A percentile compares a stretch with the other conserved stretches of the same genome.
Conservation (phyloP, 2,329 filamentous ascomycete genomes). For the Ascochyta rabiei region DNA sequence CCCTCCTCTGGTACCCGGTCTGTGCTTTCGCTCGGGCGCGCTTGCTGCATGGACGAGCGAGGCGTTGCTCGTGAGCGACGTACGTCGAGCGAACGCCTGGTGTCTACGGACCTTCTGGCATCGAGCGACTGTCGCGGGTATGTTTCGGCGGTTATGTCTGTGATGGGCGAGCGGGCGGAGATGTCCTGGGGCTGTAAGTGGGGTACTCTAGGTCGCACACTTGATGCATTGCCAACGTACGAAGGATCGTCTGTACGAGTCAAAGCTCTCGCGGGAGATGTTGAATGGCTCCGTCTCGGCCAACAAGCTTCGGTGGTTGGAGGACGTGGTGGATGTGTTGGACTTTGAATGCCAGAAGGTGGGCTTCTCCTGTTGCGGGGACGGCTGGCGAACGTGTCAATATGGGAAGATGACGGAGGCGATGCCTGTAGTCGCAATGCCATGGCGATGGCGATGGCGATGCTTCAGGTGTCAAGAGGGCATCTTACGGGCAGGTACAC, state of each 20-base stretch:
- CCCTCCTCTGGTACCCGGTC: slow-evolving; percentile 72
- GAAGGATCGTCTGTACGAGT: slow-evolving; percentile 94
- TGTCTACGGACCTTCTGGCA: slow-evolving; percentile 81
- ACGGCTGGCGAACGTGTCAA: slow-evolving; percentile 57
- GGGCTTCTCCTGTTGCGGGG: slow-evolving; percentile 87
- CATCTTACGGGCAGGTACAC: slow-evolving; percentile 84
- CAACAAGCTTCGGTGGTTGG: slow-evolving; percentile 67
- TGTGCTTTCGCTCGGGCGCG: slow-evolving; percentile 64
- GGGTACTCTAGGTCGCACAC: slow-evolving; percentile 1
- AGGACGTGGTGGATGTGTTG: slow-evolving; percentile 57
- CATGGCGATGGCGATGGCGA: not conserved
- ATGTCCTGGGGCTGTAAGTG: slow-evolving; percentile 71
- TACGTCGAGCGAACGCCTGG: slow-evolving; percentile 62
- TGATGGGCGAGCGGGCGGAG: slow-evolving; percentile 80
- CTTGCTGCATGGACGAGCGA: slow-evolving; percentile 64
- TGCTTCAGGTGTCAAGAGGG: not conserved
- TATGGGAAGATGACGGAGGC: slow-evolving; percentile 1
- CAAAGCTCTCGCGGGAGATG: slow-evolving; percentile 95
- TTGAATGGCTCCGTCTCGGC: slow-evolving; percentile 91
- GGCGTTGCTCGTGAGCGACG: slow-evolving; percentile 61
- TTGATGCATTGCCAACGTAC: slow-evolving; percentile 61
- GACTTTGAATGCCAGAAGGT: slow-evolving; percentile 70
- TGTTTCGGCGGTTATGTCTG: slow-evolving; percentile 60
- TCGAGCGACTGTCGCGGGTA: slow-evolving; percentile 57
- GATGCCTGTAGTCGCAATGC: slow-evolving; percentile 2